Evolutionary conservation across 2,329 filamentous ascomycete genomes (phyloP), one percentile per base, ranked within the genome.

Genomic region (Cordyceps militaris): DNA sequence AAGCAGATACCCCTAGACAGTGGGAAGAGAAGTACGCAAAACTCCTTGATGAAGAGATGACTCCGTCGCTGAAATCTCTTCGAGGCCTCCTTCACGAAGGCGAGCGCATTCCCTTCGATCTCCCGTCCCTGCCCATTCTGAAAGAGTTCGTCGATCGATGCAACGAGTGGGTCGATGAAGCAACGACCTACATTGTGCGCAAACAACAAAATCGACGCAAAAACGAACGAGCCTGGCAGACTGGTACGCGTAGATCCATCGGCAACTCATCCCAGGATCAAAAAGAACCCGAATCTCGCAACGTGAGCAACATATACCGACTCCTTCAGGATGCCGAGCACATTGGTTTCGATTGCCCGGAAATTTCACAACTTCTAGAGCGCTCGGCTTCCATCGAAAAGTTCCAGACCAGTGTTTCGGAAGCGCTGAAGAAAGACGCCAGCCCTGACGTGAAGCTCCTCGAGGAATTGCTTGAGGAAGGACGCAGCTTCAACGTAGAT

Each of bases 181-280:
- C 94, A 63, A 94, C 90, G 67, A 92, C 89, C 69, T 99, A 95
- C 76, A 96, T 92, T 67, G 92, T 94, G 59, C 89, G 94, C 65
- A 99, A 99, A 76, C 93, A 97, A 75, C 93, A 97, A 73, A 96
- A 95, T 68, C 88, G 94, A 62, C 90, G 93, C 61, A 97, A 97
- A 74, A 96, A 88, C 71, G 93, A 97, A 67, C 94, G 91, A 68
- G 83, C 83, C 46, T 94, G 88, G 84, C 88, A 91, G 63, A 87
- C 84, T 66, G 82, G 85, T 57, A 83, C 82, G 65, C 80, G 86
- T 52, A 93, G 88, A 71, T 87, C 85, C 53, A 83, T 88, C 56
- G 76, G 78, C 19, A 75, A 65, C 62, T 62, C 73, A 2, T 70
- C 68, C 24, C 67, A 77, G 69, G 92, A 97, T 67, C 80, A 88